Conservation (phyloP, 176 grass and related monocot species). For the Musa itinerans region DNA sequence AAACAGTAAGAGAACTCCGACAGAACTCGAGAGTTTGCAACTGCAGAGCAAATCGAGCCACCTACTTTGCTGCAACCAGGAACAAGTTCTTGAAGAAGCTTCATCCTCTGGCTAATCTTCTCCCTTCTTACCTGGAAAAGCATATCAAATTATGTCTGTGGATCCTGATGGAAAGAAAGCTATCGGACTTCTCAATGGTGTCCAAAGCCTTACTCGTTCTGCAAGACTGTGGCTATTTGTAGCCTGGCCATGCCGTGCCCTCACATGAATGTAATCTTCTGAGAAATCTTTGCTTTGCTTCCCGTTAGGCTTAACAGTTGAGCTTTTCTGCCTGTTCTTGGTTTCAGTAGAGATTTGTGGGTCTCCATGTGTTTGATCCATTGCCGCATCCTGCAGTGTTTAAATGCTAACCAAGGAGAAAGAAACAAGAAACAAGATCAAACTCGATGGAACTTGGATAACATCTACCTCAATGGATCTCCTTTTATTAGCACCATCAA, state of each 20-base stretch:
- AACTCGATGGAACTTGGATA: not conserved
- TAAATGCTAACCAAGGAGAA: constrained; percentile 1
- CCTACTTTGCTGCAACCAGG: constrained; percentile 83
- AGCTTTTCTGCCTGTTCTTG: not conserved
- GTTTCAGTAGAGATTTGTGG: not conserved
- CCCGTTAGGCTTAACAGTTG: constrained; percentile 39
- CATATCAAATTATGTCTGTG: not conserved
- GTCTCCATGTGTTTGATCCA: not conserved
- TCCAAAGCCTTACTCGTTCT: constrained; percentile 49
- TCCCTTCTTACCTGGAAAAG: constrained; percentile 72
- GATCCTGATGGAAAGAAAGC: not conserved
- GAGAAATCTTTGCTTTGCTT: constrained; percentile 48
- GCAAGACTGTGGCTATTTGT: constrained; percentile 93
- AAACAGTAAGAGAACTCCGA: not conserved
- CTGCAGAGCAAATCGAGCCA: constrained; percentile 1
- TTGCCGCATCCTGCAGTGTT: not conserved
- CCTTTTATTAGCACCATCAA: no score
- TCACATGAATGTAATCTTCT: constrained; percentile 78
- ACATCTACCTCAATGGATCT: constrained; percentile 47
- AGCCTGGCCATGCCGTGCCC: constrained; percentile 73
- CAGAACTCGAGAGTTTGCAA: not conserved
- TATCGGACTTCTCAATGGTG: not conserved
- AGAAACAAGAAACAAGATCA: constrained; percentile 6
- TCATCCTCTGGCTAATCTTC: constrained; percentile 96
- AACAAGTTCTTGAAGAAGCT: constrained; percentile 85